These are phyloP conservation scores for Delphinella strobiligena DNA, from an alignment of 2,329 filamentous ascomycete genomes.

Conservation along the genomic window DNA sequence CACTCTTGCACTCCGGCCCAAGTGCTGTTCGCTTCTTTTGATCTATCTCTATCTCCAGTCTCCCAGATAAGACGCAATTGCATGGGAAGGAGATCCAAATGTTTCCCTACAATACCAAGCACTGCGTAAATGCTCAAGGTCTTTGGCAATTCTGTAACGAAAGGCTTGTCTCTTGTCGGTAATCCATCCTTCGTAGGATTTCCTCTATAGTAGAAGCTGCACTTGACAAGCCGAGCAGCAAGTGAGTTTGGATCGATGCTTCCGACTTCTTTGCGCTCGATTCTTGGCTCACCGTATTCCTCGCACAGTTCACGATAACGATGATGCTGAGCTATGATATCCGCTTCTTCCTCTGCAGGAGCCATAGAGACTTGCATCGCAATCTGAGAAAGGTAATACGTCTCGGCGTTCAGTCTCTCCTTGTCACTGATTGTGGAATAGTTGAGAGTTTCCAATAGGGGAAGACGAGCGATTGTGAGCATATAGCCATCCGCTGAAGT, in stretches of 20 bases:
- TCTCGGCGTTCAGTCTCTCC: conserved; percentile 77
- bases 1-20: conserved; percentile 24
- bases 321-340: conserved; percentile 52
- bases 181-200: conserved; percentile 8
- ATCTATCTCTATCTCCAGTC: conserved; percentile 81
- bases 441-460: conserved; percentile 56
- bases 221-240: conserved; percentile 59
- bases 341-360: conserved; percentile 38
- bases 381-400: conserved; percentile 84
- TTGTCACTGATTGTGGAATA: conserved; percentile 55
- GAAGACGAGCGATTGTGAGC: conserved; percentile 69
- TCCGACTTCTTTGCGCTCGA: conserved; percentile 34
- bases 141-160: conserved; percentile 50
- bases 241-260: conserved; percentile 63
- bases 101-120: conserved; percentile 61
- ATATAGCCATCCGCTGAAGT: conserved; percentile 75
- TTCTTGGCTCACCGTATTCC: conserved; percentile 58
- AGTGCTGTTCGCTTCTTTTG: conserved; percentile 45
- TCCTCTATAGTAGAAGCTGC: conserved; percentile 37
- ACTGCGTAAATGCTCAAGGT: conserved; percentile 71
- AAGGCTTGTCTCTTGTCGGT: conserved; percentile 8
- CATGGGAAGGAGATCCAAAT: conserved; percentile 56
- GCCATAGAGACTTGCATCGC: conserved; percentile 58
- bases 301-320: conserved; percentile 64
- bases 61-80: conserved; percentile 65